Percentiles rank a stretch among this genome's conserved stretches.
phyloP scores from a whole-genome alignment of 2,329 filamentous ascomycete species.

The Aspergillus sp. region DNA sequence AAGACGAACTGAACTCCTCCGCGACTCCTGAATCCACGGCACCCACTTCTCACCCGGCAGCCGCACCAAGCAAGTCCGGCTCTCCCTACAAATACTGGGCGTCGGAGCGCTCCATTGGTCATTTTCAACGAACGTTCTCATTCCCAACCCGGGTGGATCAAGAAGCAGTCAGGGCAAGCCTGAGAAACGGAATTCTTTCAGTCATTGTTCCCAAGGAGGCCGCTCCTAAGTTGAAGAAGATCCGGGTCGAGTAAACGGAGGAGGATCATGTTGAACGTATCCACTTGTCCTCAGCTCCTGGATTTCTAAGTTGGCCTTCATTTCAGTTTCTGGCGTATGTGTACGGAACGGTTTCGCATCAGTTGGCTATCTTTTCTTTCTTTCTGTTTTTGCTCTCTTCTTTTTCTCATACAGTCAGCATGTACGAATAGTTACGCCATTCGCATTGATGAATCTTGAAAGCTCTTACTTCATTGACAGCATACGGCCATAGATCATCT shows the following conservation, averaged over 20 bases:
- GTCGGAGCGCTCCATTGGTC: slow-evolving; percentile 56
- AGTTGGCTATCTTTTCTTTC: not conserved
- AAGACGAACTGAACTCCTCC: slow-evolving; percentile 28
- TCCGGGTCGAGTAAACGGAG: slow-evolving; percentile 42
- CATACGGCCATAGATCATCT: too few relatives aligned
- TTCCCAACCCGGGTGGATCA: slow-evolving; percentile 59
- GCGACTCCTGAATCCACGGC: slow-evolving; percentile 10
- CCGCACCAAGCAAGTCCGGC: slow-evolving; percentile 14
- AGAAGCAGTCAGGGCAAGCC: slow-evolving; percentile 56
- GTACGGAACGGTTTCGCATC: not conserved
- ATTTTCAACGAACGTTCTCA: slow-evolving; percentile 57
- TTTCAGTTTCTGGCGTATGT: too few relatives aligned
- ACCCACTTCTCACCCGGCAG: slow-evolving; percentile 26
- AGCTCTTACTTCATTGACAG: not conserved
- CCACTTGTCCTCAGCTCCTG: too few relatives aligned
- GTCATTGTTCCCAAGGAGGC: slow-evolving; percentile 57
- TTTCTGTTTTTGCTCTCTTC: not conserved
- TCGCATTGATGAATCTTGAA: not conserved
- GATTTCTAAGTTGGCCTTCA: too few relatives aligned
- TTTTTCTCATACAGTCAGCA: not conserved
- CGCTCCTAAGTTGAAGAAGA: slow-evolving; percentile 50
- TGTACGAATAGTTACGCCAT: not conserved
- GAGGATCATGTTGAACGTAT: too few relatives aligned
- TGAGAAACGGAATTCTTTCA: slow-evolving; percentile 59
- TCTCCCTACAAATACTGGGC: slow-evolving; percentile 53